These are phyloP conservation scores for Microcyclospora pomicola DNA, from an alignment of 2,329 filamentous ascomycete genomes.

Conservation along the genomic window DNA sequence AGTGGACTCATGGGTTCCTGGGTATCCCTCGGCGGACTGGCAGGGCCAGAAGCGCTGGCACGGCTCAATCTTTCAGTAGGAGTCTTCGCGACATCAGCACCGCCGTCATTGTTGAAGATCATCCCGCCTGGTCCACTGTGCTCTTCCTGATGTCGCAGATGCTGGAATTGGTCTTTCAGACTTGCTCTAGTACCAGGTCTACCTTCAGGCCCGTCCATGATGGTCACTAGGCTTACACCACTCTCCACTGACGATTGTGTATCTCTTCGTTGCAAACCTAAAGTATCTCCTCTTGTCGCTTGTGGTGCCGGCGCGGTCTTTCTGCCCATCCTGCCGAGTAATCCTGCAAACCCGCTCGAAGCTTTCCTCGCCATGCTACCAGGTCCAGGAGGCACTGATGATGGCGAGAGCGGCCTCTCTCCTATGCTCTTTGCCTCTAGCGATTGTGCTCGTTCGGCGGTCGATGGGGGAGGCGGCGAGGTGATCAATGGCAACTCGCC, in stretches of 20 bases:
- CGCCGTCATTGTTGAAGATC: conserved; percentile 1
- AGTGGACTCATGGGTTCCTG: conserved; percentile 15
- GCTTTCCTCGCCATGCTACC: conserved; percentile 48
- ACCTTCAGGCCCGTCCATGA: conserved; percentile 15
- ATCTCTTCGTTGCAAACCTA: conserved; percentile 10
- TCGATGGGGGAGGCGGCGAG: conserved; percentile 25
- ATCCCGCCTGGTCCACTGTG: conserved; percentile 13
- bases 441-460: conserved; percentile 19
- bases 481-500: conserved; percentile 53
- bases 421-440: conserved; percentile 8
- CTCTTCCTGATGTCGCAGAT: conserved; percentile 33
- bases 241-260: conserved; percentile 12
- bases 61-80: conserved; percentile 4
- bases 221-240: conserved; percentile 7
- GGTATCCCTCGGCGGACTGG: conserved; percentile 9
- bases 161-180: conserved; percentile 34
- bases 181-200: conserved; percentile 23
- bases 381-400: conserved; percentile 24
- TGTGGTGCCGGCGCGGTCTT: conserved; percentile 42
- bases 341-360: conserved; percentile 76
- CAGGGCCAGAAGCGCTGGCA: conserved; percentile 22
- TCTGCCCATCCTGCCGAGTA: conserved; percentile 48
- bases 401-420: conserved; percentile 14
- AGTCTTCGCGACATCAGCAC: conserved; percentile 7
- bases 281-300: conserved; percentile 9